Base-by-base conservation (phyloP, 176 grass and related monocot species). In the Elaeis guineensis region DNA sequence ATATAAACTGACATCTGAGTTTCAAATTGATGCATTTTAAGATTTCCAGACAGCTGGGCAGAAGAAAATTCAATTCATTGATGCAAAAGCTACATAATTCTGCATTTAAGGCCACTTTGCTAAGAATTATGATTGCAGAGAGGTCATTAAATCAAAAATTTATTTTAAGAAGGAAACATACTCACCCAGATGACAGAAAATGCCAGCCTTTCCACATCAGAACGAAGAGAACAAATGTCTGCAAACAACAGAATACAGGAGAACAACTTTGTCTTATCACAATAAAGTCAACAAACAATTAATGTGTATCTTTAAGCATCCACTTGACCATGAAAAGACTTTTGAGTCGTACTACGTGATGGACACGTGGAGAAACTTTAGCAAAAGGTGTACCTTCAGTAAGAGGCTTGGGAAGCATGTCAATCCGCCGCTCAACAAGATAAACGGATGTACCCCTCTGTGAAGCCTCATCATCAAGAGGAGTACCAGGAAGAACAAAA, bases 391-490 rank as follows among this genome's bases (percentile, higher is more conserved):
- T 77, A 97, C 92, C 92, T 97, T 97, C 92, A 72, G 92, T 97
- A 39, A 97, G 65, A 87, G 92, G 84, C 67, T 97, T 97, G 50
- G 92, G 92, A 73, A 97, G 92, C 92, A 97, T 97, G 77, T 97
- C 92, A 61, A 97, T 97, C 51, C 92, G 74, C 29, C 86, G 81
- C n/a, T 89, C 92, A 82, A 97, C 92, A 91, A 97, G 92, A 77
- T 97, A 97, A 78, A 91, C 86, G 75, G 92, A 97, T 55, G 92
- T 97, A 24, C 87, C 92, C 59, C 92, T 80, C 65, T 91, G 84
- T 19, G 87, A 44, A 21, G 92, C 92, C 77, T 97, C 92, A 18
- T 97, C 92, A 0, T 97, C 92, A 73, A 97, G 92, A 56, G 92
- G 87, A 28, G 87, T 97, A 55, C 84, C 81, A 83, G 92, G 78